Evolutionary conservation across 2,329 filamentous ascomycete genomes (phyloP), one percentile per base, ranked within the genome.

Genomic region (Cladophialophora carrionii): DNA sequence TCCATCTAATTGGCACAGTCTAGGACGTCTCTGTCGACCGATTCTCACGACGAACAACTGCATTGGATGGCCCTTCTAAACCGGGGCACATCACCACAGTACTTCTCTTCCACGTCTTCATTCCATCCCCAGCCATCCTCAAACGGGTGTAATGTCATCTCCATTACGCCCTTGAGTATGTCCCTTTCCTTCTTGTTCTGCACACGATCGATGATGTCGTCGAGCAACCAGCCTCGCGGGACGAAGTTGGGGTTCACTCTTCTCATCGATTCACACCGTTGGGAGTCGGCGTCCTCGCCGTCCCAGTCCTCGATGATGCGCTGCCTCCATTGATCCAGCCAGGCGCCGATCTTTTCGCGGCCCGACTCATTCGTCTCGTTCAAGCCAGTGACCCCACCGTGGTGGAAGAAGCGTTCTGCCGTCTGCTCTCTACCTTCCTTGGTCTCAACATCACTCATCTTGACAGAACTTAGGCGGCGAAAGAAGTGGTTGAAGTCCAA

Each of bases 401-500:
- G 80, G 74, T 95, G 90, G 81, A 96, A 96, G 78, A 99, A 97
- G 0, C 86, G 76, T 0, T 82, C 82, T 0, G 93, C 91, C 8
- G 82, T 80, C n/a, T 87, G 82, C 67, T 84, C 84, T 59, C 91
- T 81, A 55, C 82, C 79, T 22, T 88, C 84, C 29, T 88, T 84
- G 0, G 87, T 89, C 31, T 85, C 83, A 6, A 96, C 74, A 4
- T 91, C 85, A 0, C 78, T 77, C 1, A 92, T 67, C 34, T 79
- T 84, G 20, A 96, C 73, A 22, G 79, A 78, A 59, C 89, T 89
- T 0, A 99, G 81, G 8, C 89, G 85, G 46, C 96, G 86, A 83
- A 98, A 98, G 75, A 96, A 95, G 73, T 96, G 90, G 74, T 96
- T 91, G 77, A 97, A 99, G 76, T 99, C 95, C 2, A 99, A 80